A percentile compares a stretch with the other conserved stretches of the same genome.
Evolutionary conservation across 192 early-diverging fungal genomes (phyloP).

Genomic region (Geranomyces michiganensis): DNA sequence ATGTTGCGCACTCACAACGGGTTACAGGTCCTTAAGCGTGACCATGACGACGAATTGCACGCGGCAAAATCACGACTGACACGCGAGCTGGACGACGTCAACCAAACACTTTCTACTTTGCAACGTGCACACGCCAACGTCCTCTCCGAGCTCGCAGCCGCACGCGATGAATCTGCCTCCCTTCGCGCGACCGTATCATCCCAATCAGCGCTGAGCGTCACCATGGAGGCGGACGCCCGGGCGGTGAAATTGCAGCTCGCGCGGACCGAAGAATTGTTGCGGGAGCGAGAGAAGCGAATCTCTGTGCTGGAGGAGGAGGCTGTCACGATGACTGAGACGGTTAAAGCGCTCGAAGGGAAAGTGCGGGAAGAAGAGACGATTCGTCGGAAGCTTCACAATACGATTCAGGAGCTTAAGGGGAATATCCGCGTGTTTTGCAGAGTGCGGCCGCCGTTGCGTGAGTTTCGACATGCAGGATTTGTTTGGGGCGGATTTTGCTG

Average conservation of each 20-base stretch:
- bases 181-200: constrained; percentile 48
- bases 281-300: constrained; percentile 19
- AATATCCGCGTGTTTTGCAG: constrained; percentile 98
- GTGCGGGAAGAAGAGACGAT: constrained; percentile 76
- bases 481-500: not conserved
- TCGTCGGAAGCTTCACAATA: constrained; percentile 87
- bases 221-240: constrained; percentile 51
- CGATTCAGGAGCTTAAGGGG: constrained; percentile 91
- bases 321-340: constrained; percentile 37
- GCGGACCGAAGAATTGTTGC: constrained; percentile 24
- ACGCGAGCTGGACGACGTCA: constrained; percentile 25
- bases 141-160: constrained; percentile 9
- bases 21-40: constrained; percentile 40
- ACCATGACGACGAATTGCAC: constrained; percentile 52
- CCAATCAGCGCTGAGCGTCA: constrained; percentile 46
- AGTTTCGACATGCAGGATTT: too few relatives aligned
- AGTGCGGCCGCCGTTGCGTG: constrained; percentile 73
- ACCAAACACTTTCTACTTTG: constrained; percentile 43
- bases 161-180: constrained; percentile 11
- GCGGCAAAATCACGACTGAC: constrained; percentile 19
- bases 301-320: constrained; percentile 35
- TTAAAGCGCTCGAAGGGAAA: constrained; percentile 60
- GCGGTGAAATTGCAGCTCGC: constrained; percentile 40
- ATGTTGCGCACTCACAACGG: constrained; percentile 30
- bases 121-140: constrained; percentile 17